Evolutionary conservation across 345 rosid genomes (phyloP), one percentile per base, ranked within the genome.

Genomic region (Boechera divaricarpa): DNA sequence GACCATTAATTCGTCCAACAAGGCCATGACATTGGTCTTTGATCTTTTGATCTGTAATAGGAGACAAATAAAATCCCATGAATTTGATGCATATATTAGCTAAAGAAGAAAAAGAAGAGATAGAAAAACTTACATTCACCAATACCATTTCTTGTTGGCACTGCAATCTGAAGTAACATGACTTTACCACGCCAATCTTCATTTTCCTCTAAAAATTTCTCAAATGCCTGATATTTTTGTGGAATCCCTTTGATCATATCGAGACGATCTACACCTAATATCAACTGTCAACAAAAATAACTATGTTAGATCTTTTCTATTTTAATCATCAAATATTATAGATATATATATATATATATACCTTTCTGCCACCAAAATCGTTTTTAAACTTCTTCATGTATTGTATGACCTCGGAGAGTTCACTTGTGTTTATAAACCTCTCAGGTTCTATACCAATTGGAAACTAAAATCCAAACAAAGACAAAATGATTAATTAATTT

Each of bases 191-290:
- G 97, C 99, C 98, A 95, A 2, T 48, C 32, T 77, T 84, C 73
- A 72, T 95, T 92, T 81, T 95, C 98, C 93, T 90, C 99, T 0
- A 95, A 97, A 83, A 95, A 92, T 65, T 91, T 95, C 82, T 95
- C 99, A 78, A 95, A 95, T 64, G 98, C 99, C 42, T 89, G 87
- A 83, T 92, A 86, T 82, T 95, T 95, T 64, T 95, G 98, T 33
- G 99, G 99, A 76, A 95, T 92, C 79, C 99, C 99, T 83, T 95
- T 95, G 67, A 95, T 91, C 94, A 83, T 92, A 80, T 95, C 99
- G 41, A 95, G 91, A 73, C 98, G 97, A 82, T 94, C 98, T 48
- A 94, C 98, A 52, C 98, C 98, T 78, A 94, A 77, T 94, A 94
- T 92, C 64, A 94, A 90, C 98, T 94, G 87, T 53, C 47, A 82